phyloP scores from a whole-genome alignment of 495 filamentous ascomycete species.

The Lophiotrema nucula region DNA sequence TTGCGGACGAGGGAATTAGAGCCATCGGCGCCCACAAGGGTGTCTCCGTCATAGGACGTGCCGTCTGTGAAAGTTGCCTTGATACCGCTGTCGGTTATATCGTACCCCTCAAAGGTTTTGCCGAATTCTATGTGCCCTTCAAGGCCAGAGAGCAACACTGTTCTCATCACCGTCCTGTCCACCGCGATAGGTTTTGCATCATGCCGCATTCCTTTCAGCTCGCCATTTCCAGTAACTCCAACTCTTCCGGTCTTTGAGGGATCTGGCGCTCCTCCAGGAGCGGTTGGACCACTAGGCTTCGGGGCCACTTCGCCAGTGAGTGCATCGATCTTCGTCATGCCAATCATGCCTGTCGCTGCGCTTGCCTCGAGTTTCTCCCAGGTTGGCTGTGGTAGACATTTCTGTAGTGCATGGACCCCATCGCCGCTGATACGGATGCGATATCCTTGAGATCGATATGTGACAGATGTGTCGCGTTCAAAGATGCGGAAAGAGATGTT shows the following conservation, averaged over 20 bases:
- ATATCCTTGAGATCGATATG: constrained; percentile 30
- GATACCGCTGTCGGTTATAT: constrained; percentile 40
- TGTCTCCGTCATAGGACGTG: not conserved
- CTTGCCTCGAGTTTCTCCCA: not conserved
- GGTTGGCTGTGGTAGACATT: not conserved
- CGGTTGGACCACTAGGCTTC: constrained; percentile 16
- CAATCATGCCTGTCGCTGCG: not conserved
- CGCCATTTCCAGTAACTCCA: too few relatives aligned
- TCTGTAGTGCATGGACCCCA: not conserved
- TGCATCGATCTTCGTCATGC: not conserved
- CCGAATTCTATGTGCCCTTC: constrained; percentile 30
- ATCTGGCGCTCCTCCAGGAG: constrained; percentile 25
- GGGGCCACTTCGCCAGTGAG: not conserved
- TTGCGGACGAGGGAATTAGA: not conserved
- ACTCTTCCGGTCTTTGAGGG: too few relatives aligned
- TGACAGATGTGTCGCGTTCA: constrained; percentile 25
- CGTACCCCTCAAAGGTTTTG: constrained; percentile 31
- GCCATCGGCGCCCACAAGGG: not conserved
- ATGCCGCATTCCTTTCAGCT: constrained; percentile 14
- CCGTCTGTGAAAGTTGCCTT: constrained; percentile 47
- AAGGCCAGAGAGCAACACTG: constrained; percentile 27
- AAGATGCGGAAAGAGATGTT: constrained; percentile 29
- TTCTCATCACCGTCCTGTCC: constrained; percentile 32
- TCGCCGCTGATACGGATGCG: constrained; percentile 20
- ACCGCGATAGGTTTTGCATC: constrained; percentile 2